Conservation (phyloP, 1,284 basidiomycete genomes). For the Rhodotorula glutinis region DNA sequence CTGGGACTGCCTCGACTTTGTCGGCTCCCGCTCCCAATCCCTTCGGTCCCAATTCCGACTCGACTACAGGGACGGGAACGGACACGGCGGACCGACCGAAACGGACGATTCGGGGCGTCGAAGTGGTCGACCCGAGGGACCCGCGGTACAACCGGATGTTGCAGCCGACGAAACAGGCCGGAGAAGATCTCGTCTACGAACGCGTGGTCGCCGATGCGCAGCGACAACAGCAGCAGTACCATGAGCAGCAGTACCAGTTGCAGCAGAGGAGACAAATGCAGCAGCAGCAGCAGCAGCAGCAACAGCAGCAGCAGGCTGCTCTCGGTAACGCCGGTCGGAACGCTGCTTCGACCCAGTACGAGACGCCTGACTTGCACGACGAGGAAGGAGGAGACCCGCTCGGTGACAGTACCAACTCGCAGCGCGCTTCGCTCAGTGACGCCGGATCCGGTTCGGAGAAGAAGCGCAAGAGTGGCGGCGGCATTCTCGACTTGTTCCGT, state of each 20-base stretch:
- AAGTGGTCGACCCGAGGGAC: conserved; percentile 36
- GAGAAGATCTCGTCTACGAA: conserved; percentile 27
- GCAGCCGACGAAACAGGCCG: conserved; percentile 29
- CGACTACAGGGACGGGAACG: neutral
- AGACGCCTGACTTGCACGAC: conserved; percentile 17
- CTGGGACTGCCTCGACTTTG: neutral
- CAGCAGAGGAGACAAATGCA: neutral
- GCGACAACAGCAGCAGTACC: conserved; percentile 5
- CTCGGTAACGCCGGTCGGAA: no score
- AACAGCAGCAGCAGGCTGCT: no score
- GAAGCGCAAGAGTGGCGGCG: conserved; percentile 62
- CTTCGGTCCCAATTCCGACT: no score
- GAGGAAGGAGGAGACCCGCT: conserved; percentile 21
- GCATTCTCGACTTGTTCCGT: conserved; percentile 70
- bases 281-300: no score
- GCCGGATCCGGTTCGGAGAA: conserved; percentile 50
- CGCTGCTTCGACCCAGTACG: neutral
- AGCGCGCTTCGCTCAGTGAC: conserved; percentile 4
- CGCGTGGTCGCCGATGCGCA: conserved; percentile 12
- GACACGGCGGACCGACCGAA: neutral
- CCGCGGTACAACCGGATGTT: conserved; percentile 37
- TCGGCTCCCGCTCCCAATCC: neutral
- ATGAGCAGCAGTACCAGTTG: neutral
- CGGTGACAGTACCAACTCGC: conserved; percentile 8
- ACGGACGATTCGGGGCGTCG: conserved; percentile 31